These are phyloP conservation scores for Tilletia caries DNA, from an alignment of 1,284 basidiomycete genomes.

Conservation along the genomic window DNA sequence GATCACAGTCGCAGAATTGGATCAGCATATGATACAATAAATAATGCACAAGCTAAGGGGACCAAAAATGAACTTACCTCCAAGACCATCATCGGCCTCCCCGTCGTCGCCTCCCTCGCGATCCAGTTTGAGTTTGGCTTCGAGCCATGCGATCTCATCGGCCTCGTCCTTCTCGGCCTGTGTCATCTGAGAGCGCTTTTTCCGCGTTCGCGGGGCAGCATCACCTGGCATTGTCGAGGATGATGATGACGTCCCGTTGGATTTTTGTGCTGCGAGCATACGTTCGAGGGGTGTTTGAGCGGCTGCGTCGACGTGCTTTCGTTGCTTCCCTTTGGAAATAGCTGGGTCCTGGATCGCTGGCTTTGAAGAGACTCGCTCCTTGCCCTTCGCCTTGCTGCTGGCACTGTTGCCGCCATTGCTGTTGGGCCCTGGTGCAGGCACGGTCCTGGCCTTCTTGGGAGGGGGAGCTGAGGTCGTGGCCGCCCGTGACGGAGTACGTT, in stretches of 20 bases:
- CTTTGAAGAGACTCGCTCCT: background rate
- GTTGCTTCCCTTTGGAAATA: background rate
- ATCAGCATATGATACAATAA: too few relatives aligned
- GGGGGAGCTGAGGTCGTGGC: background rate
- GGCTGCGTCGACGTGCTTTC: constrained; percentile 17
- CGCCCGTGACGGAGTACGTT: background rate
- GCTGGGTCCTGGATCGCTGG: background rate
- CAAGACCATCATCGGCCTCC: constrained; percentile 15
- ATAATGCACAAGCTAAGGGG: too few relatives aligned
- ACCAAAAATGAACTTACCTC: constrained; percentile 15
- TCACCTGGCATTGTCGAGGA: background rate
- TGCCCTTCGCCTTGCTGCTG: background rate
- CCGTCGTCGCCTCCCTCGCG: constrained; percentile 27
- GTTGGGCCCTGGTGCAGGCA: background rate
- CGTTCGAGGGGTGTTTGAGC: constrained; percentile 20
- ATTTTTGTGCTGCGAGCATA: constrained; percentile 12
- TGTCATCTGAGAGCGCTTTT: constrained; percentile 19
- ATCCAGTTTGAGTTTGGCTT: constrained; percentile 32
- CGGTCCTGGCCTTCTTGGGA: background rate
- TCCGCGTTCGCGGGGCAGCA: constrained; percentile 6
- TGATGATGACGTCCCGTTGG: background rate
- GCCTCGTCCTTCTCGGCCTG: constrained; percentile 48
- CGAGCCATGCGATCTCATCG: constrained; percentile 52
- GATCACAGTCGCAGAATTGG: too few relatives aligned
- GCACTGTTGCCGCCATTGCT: background rate